These are phyloP conservation scores for Lepiota brunneoincarnata DNA, from an alignment of 768 basidiomycete genomes.

Conservation along the genomic window DNA sequence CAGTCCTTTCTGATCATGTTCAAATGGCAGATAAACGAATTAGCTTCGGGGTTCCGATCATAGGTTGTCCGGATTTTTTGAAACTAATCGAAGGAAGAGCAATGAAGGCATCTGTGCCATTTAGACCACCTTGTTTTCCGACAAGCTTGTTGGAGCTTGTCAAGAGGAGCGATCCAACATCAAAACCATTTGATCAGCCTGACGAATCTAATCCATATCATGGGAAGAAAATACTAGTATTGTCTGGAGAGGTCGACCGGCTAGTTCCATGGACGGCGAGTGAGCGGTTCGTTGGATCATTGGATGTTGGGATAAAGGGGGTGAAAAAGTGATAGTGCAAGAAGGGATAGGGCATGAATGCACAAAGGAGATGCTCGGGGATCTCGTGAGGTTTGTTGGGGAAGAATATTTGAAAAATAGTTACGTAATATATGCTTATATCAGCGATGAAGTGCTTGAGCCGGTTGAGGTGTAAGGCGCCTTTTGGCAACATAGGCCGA, in stretches of 20 bases:
- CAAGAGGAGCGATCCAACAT: slow-evolving; percentile 41
- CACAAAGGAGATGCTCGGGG: slow-evolving; percentile 57
- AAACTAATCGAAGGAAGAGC: slow-evolving; percentile 60
- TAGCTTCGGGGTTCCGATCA: slow-evolving; percentile 46
- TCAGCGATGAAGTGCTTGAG: slow-evolving; percentile 22
- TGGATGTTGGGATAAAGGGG: slow-evolving; percentile 53
- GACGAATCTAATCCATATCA: slow-evolving; percentile 53
- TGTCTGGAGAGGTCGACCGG: slow-evolving; percentile 63
- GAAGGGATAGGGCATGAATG: slow-evolving; percentile 60
- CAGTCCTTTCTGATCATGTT: neutral
- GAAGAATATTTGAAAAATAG: slow-evolving; percentile 16
- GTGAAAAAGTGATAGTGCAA: slow-evolving; percentile 55
- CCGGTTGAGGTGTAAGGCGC: slow-evolving; percentile 2
- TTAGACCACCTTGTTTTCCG: slow-evolving; percentile 58
- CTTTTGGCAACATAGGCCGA: slow-evolving; percentile 9
- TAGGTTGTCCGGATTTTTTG: slow-evolving; percentile 72
- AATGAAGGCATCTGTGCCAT: slow-evolving; percentile 32
- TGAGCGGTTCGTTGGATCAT: slow-evolving; percentile 48
- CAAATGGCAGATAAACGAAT: slow-evolving; percentile 40
- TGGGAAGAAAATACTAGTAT: slow-evolving; percentile 70
- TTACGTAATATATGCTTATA: slow-evolving; percentile 17
- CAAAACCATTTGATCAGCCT: slow-evolving; percentile 35
- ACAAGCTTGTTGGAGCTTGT: slow-evolving; percentile 47
- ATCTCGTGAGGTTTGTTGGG: slow-evolving; percentile 35
- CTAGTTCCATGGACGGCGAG: slow-evolving; percentile 68